Conservation (phyloP, 495 filamentous ascomycete species). For the Hypoxylon intermedium region DNA sequence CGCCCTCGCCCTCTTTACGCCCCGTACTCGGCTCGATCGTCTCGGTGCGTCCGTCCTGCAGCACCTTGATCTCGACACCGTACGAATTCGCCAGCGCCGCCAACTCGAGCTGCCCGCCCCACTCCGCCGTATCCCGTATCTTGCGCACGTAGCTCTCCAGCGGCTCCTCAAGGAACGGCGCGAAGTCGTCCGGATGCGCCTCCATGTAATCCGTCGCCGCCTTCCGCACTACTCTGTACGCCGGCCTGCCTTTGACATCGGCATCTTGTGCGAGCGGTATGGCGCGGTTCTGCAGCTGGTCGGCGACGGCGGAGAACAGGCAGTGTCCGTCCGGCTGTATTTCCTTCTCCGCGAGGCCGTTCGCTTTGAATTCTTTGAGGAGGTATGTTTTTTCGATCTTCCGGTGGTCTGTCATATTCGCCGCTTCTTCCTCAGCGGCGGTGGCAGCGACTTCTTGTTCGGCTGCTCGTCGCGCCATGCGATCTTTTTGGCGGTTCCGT, state of each 20-base stretch:
- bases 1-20: conserved; percentile 30
- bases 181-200: conserved; percentile 60
- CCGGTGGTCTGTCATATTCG: conserved; percentile 74
- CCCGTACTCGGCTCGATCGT: conserved; percentile 65
- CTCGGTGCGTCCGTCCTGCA: conserved; percentile 84
- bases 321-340: conserved; percentile 94
- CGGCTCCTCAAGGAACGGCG: conserved; percentile 81
- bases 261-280: conserved; percentile 46
- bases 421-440: conserved; percentile 76
- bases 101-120: conserved; percentile 93
- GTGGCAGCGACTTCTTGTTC: conserved; percentile 73
- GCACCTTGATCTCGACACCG: conserved; percentile 79
- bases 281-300: conserved; percentile 67
- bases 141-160: conserved; percentile 74
- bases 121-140: conserved; percentile 89
- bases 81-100: conserved; percentile 84
- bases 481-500: conserved; percentile 88
- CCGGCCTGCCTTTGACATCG: conserved; percentile 24
- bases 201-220: conserved; percentile 65
- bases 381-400: conserved; percentile 74
- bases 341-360: conserved; percentile 73
- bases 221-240: conserved; percentile 62
- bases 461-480: conserved; percentile 85
- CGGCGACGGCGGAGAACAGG: conserved; percentile 90
- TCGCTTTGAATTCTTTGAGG: conserved; percentile 64